Base-by-base conservation (phyloP, 2,329 filamentous ascomycete species). In the Domatiomyces globalis region DNA sequence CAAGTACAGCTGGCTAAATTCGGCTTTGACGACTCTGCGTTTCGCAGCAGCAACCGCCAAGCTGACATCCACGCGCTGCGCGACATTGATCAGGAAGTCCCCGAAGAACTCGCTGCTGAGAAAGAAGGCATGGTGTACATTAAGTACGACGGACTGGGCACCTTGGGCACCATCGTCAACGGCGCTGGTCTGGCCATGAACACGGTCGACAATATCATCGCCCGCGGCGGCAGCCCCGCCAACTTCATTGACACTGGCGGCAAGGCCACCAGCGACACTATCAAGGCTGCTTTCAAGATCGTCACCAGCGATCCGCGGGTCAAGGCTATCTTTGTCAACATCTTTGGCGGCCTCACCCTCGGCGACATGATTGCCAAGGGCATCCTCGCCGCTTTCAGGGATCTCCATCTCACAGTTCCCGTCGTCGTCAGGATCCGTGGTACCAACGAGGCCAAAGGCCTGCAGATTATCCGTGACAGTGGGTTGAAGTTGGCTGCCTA, bases 171-270 rank as follows among this genome's bases (percentile, higher is more conserved):
- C 4, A 49, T 57, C 56, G 87, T 94, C 57, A 95, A 95, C 62
- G 87, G 88, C 44, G 88, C 89, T 0, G 88, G 88, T 0, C 76
- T 95, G 1, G 87, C 87, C 0, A 92, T 95, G 85, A 92, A 92
- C 64, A 94, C 87, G 0, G 81, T 89, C 54, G 88, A 95, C 64
- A 84, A 85, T 0, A 77, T 95, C 1, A 73, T 77, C 2, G 69
- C 79, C 10, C 77, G 79, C 50, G 82, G 82, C 7, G 85, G 85
- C 1, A 68, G 73, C 33, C 83, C 83, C 20, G 80, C 86, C 9
- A 95, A 95, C 61, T 94, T 95, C 65, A 74, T 95, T 50, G 88
- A 95, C 65, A 94, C 86, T 0, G 88, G 89, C 25, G 88, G 88
- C 36, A 92, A 94, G 65, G 88, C 88, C 0, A 95, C 87, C 0